A percentile compares a stretch with the other conserved stretches of the same genome.
Conservation (phyloP, 2,329 filamentous ascomycete genomes). For the Pestalotiopsis sp. region DNA sequence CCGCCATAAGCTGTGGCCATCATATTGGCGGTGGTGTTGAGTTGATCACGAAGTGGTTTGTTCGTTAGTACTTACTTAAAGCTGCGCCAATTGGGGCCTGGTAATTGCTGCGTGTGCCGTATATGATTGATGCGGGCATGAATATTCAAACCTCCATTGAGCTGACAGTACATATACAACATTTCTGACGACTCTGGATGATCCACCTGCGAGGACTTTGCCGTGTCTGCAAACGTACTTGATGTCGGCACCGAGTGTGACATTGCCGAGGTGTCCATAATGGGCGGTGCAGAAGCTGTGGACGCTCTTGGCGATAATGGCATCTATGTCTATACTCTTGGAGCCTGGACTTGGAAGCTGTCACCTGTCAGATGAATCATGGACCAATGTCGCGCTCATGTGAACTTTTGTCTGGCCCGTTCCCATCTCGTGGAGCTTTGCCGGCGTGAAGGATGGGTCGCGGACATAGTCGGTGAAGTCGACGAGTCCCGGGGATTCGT, state of each 20-base stretch:
- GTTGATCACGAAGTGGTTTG: too few relatives aligned
- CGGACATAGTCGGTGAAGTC: background rate
- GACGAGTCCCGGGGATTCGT: background rate
- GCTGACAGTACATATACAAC: background rate
- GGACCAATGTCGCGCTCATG: background rate
- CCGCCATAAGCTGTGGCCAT: too few relatives aligned
- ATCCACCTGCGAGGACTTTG: background rate
- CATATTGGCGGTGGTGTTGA: too few relatives aligned
- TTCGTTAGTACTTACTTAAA: too few relatives aligned
- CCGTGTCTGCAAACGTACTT: background rate
- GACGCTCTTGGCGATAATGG: background rate
- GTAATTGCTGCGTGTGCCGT: too few relatives aligned
- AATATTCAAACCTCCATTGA: too few relatives aligned
- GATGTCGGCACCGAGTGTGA: background rate
- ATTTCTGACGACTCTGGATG: background rate
- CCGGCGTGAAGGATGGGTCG: background rate
- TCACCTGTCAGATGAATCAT: background rate
- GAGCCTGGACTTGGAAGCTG: background rate
- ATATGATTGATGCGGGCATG: too few relatives aligned
- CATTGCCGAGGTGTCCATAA: background rate
- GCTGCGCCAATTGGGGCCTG: too few relatives aligned
- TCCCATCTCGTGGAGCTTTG: background rate
- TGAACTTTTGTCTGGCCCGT: background rate
- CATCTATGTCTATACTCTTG: background rate
- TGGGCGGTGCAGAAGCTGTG: constrained; percentile 2